Evolutionary conservation across 2,329 filamentous ascomycete species (phyloP).

Genomic region (Colletotrichum neosansevieriae): DNA sequence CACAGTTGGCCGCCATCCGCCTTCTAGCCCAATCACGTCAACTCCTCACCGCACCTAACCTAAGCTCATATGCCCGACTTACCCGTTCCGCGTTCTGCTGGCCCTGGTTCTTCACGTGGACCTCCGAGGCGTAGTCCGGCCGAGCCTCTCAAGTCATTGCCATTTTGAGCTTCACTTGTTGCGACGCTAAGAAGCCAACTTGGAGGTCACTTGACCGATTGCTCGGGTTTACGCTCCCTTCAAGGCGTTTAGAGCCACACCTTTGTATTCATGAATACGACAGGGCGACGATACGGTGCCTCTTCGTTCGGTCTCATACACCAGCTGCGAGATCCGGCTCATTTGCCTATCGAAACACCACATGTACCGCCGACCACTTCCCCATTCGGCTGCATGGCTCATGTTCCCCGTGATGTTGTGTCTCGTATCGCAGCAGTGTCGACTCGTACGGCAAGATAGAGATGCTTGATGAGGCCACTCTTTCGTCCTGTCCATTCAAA

Average conservation of each 20-base stretch:
- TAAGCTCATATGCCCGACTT: conserved; percentile 13
- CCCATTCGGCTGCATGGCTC: not conserved
- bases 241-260: conserved; percentile 3
- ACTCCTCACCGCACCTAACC: conserved; percentile 6
- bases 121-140: conserved; percentile 30
- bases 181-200: not conserved
- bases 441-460: not conserved
- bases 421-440: conserved; percentile 7
- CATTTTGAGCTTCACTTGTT: not conserved
- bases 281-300: not conserved
- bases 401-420: not conserved
- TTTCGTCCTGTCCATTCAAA: conserved; percentile 1
- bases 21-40: not conserved
- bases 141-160: conserved; percentile 1
- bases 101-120: conserved; percentile 15
- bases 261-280: not conserved
- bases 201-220: not conserved
- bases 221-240: not conserved
- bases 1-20: not conserved
- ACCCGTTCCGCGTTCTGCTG: conserved; percentile 1
- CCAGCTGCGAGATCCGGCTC: not conserved
- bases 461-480: too few species aligned
- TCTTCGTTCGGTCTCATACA: conserved; percentile 20
- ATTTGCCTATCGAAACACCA: not conserved
- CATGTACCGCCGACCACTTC: not conserved